phyloP scores from a whole-genome alignment of 1,139 yeast species.

The Pichia kudriavzevii region DNA sequence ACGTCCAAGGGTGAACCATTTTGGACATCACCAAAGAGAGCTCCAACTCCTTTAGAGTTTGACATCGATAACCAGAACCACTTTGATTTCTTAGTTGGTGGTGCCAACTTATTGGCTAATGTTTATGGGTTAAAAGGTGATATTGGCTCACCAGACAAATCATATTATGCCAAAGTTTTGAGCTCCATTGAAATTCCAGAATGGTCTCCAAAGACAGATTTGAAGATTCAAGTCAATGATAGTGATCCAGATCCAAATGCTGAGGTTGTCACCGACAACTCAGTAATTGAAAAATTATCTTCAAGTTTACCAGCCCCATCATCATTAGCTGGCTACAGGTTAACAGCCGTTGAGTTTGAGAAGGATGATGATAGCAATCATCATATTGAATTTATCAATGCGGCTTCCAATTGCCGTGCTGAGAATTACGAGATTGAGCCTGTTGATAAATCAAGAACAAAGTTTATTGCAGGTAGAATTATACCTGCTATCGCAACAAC shows the following conservation, averaged over 20 bases:
- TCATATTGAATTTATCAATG: slow-evolving; percentile 93
- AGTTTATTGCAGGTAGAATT: slow-evolving; percentile 86
- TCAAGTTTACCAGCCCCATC: slow-evolving; percentile 84
- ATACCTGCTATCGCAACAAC: slow-evolving; percentile 99
- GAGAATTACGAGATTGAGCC: slow-evolving; percentile 78
- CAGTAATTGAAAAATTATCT: slow-evolving; percentile 54
- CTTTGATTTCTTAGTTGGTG: slow-evolving; percentile 76
- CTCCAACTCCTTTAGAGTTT: slow-evolving; percentile 77
- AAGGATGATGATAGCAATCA: slow-evolving; percentile 96
- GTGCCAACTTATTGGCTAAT: slow-evolving; percentile 84
- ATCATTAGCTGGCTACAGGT: slow-evolving; percentile 78
- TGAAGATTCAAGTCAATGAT: slow-evolving; percentile 82
- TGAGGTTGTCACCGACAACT: slow-evolving; percentile 46
- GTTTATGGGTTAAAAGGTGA: slow-evolving; percentile 78
- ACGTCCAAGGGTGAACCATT: slow-evolving; percentile 89
- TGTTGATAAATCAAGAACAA: slow-evolving; percentile 69
- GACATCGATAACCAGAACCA: slow-evolving; percentile 73
- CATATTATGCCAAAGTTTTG: slow-evolving; percentile 40
- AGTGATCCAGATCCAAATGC: slow-evolving; percentile 81
- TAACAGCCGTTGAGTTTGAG: slow-evolving; percentile 86
- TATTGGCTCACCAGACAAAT: slow-evolving; percentile 38
- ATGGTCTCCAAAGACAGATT: slow-evolving; percentile 67
- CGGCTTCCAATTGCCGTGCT: slow-evolving; percentile 95
- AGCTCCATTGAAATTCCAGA: slow-evolving; percentile 50
- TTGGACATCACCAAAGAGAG: slow-evolving; percentile 98